phyloP scores from a whole-genome alignment of 768 basidiomycete species.

The Cystofilobasidium capitatum region DNA sequence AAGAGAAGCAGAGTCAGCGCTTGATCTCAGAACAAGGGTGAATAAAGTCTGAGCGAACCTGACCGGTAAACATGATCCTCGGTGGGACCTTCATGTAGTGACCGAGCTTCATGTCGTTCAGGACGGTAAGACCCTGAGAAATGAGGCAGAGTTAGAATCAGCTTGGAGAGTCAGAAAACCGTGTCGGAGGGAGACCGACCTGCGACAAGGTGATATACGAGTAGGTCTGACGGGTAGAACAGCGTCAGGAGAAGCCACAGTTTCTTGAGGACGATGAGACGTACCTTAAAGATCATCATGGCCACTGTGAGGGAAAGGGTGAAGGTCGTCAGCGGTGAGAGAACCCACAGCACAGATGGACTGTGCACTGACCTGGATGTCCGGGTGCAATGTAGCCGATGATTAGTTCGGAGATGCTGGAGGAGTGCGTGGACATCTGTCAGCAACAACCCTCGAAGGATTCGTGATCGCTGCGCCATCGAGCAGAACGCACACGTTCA shows the following conservation, averaged over 20 bases:
- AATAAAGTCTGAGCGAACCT: too few relatives aligned
- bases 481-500: slow-evolving; percentile 21
- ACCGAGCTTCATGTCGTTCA: slow-evolving; percentile 24
- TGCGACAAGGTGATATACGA: slow-evolving; percentile 12
- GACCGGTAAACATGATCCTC: slow-evolving; percentile 16
- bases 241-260: not conserved
- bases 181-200: too few relatives aligned
- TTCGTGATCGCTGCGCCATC: too few relatives aligned
- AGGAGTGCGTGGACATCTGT: not conserved
- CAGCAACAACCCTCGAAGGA: too few relatives aligned
- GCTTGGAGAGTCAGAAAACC: not conserved
- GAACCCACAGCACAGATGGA: too few relatives aligned
- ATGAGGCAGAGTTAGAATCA: not conserved
- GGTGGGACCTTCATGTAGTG: slow-evolving; percentile 18
- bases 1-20: too few relatives aligned
- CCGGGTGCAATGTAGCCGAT: slow-evolving; percentile 25
- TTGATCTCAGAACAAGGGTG: too few relatives aligned
- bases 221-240: slow-evolving; percentile 12
- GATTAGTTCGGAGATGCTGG: slow-evolving; percentile 19
- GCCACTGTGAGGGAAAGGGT: not conserved
- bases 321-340: too few relatives aligned
- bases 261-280: not conserved
- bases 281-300: slow-evolving; percentile 27
- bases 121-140: slow-evolving; percentile 18
- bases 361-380: slow-evolving; percentile 5